Base-by-base conservation (phyloP, 148 eudicot species). In the Fagopyrum homotropicum region DNA sequence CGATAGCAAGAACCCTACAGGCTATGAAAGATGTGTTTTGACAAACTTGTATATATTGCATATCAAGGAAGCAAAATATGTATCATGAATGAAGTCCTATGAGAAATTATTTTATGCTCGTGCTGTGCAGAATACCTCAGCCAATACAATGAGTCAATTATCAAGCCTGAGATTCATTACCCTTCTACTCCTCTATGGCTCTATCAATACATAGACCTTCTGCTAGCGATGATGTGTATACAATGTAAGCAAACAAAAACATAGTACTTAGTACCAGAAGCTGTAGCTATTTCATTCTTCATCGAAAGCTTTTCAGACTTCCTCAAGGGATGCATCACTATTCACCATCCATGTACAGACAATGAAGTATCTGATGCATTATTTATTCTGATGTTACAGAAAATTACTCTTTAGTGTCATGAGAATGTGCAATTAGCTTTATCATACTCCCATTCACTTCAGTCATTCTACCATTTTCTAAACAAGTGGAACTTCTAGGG, bases 281-380 rank as follows among this genome's bases (percentile, higher is more conserved):
- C 66, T 26, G 9, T 9, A 22, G 7, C 5, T 9, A 30, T 55
- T 60, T 22, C 40, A 22, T 17, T 60, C 22, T 60, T 60, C 66
- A 9, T 60, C 40, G 9, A 19, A 59, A 4, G 30, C 64, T n/a
- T 57, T 57, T 9, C 64, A 26, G 60, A 55, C 22, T 55, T 55
- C 7, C 26, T 55, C 22, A 60, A 60, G 66, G 66, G 66, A 60
- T 60, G 66, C 66, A 26, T 60, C 66, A 59, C 66, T 22, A 22
- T 7, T 22, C 35, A 26, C 40, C 10, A 22, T 10, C 26, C 14
- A 19, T 26, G 66, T 22, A 26, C 40, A 60, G 66, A 9, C 10
- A 26, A 60, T 22, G 19, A 60, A 57, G 10, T 59, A 48, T 59
- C 35, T 19, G 64, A 19, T 9, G 4, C 64, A 59, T 30, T 19